phyloP scores from a whole-genome alignment of 2,329 filamentous ascomycete genomes.

The Hypoxylon sp. region DNA sequence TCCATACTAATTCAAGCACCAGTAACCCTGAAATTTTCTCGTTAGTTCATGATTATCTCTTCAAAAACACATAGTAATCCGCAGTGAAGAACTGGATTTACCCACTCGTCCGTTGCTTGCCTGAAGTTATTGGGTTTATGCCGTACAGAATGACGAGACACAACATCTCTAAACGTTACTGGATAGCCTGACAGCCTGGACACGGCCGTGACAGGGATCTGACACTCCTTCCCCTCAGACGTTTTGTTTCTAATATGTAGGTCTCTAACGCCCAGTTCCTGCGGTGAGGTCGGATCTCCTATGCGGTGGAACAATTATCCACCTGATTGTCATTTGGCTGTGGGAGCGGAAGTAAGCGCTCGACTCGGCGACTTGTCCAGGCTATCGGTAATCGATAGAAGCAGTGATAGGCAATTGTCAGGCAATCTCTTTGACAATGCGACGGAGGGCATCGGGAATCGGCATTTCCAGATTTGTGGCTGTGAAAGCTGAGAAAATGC shows the following conservation, averaged over 20 bases:
- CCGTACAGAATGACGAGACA: slow-evolving; percentile 6
- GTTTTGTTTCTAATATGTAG: slow-evolving; percentile 7
- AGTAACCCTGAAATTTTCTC: background rate
- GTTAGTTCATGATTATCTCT: slow-evolving; percentile 13
- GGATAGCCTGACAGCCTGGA: background rate
- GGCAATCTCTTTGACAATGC: slow-evolving; percentile 13
- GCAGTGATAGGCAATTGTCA: slow-evolving; percentile 33
- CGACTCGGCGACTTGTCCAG: slow-evolving; percentile 35
- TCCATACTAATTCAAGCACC: slow-evolving; percentile 5
- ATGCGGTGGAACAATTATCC: slow-evolving; percentile 34
- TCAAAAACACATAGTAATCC: slow-evolving; percentile 10
- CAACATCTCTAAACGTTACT: slow-evolving; percentile 1
- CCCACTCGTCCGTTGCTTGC: slow-evolving; percentile 6
- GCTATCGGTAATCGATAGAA: slow-evolving; percentile 37
- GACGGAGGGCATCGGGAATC: slow-evolving; percentile 25
- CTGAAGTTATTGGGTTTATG: slow-evolving; percentile 19
- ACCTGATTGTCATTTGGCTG: slow-evolving; percentile 9
- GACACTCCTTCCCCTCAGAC: slow-evolving; percentile 14
- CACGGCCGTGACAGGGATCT: slow-evolving; percentile 17
- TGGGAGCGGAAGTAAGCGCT: slow-evolving; percentile 29
- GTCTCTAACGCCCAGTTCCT: slow-evolving; percentile 15
- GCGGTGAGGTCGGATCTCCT: slow-evolving; percentile 1
- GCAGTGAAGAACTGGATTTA: background rate
- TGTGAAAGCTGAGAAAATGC: slow-evolving; percentile 9
- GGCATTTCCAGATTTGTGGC: slow-evolving; percentile 31